A percentile compares a stretch with the other conserved stretches of the same genome.
Evolutionary conservation across 2,329 filamentous ascomycete species (phyloP).

Genomic region (Phyllosticta paracitricarpa): DNA sequence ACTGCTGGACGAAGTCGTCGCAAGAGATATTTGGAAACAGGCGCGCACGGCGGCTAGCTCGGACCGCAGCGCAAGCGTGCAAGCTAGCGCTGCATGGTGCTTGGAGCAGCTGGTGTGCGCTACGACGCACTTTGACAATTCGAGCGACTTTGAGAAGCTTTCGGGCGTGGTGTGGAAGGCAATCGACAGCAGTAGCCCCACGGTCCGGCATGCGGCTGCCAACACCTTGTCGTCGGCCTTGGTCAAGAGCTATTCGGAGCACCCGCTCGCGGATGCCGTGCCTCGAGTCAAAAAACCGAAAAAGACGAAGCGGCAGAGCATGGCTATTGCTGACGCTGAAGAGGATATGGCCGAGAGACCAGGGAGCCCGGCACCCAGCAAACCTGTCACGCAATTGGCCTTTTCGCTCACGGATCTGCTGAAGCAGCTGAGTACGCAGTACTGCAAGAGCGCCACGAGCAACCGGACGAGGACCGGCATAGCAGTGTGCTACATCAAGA

Average conservation of each 20-base stretch:
- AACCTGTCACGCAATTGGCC: conserved; percentile 57
- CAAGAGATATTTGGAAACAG: conserved; percentile 92
- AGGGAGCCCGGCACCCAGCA: conserved; percentile 66
- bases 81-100: conserved; percentile 69
- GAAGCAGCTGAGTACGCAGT: conserved; percentile 69
- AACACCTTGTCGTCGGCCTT: conserved; percentile 76
- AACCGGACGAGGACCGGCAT: conserved; percentile 76
- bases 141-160: conserved; percentile 80
- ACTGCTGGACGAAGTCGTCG: conserved; percentile 72
- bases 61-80: conserved; percentile 76
- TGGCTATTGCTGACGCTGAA: conserved; percentile 51
- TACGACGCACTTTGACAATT: conserved; percentile 78
- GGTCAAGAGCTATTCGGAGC: conserved; percentile 67
- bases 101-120: conserved; percentile 61
- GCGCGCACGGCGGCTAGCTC: conserved; percentile 62
- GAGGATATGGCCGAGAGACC: conserved; percentile 59
- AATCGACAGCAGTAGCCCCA: conserved; percentile 65
- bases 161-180: conserved; percentile 76
- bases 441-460: conserved; percentile 65
- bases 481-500: conserved; percentile 74
- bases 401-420: conserved; percentile 71
- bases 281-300: conserved; percentile 60
- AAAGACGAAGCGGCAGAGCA: conserved; percentile 57
- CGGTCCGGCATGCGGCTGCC: conserved; percentile 76
- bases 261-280: conserved; percentile 39